phyloP scores from a whole-genome alignment of 768 basidiomycete species.

The Boletus rubroflammeus region DNA sequence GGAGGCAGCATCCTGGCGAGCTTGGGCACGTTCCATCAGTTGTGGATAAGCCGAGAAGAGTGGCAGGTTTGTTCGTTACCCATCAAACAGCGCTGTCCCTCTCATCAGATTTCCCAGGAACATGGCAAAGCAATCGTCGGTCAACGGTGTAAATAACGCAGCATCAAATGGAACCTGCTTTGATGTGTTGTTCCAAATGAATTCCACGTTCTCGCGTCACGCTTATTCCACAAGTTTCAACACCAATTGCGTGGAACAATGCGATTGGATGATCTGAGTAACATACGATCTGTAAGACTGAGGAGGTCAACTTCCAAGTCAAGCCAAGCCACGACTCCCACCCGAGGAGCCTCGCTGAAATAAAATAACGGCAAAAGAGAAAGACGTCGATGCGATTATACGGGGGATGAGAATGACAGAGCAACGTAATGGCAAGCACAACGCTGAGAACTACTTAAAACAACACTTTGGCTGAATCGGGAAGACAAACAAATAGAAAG shows the following conservation, averaged over 20 bases:
- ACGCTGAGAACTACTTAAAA: conserved; percentile 26
- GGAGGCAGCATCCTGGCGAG: conserved; percentile 94
- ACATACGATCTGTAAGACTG: conserved; percentile 16
- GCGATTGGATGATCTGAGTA: conserved; percentile 13
- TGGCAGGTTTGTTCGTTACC: conserved; percentile 63
- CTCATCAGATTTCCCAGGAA: conserved; percentile 44
- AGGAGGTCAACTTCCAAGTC: conserved; percentile 39
- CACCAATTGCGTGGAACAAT: conserved; percentile 3
- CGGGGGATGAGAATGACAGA: conserved; percentile 10
- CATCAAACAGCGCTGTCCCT: background rate
- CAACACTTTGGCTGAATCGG: conserved; percentile 23
- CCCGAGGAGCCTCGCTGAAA: conserved; percentile 7
- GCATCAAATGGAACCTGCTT: background rate
- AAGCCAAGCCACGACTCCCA: conserved; percentile 9
- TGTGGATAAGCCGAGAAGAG: conserved; percentile 93
- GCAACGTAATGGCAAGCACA: conserved; percentile 26
- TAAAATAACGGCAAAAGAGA: conserved; percentile 22
- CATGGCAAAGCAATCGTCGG: conserved; percentile 80
- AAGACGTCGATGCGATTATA: conserved; percentile 16
- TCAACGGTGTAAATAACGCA: conserved; percentile 73
- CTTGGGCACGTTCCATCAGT: conserved; percentile 95
- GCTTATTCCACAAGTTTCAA: background rate
- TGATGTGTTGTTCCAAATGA: background rate
- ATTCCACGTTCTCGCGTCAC: background rate
- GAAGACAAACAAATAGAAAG: conserved; percentile 21